Percentiles rank a stretch among this genome's conserved stretches.
These are phyloP conservation scores for Zymoseptoria pseudotritici DNA, from an alignment of 2,329 filamentous ascomycete genomes.

Conservation along the genomic window DNA sequence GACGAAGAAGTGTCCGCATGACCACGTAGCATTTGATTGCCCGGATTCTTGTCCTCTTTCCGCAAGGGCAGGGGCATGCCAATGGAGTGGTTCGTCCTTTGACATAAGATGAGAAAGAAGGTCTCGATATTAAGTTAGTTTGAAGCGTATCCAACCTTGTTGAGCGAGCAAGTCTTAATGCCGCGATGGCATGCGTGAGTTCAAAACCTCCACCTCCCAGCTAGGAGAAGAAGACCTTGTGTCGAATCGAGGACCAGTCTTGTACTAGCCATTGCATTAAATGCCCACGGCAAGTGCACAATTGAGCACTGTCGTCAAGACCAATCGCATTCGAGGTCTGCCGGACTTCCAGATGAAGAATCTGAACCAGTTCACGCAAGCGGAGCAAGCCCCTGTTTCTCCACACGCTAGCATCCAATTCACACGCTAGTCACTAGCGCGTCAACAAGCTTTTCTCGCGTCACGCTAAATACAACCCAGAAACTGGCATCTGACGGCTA, in stretches of 20 bases:
- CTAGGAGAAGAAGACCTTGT: no score
- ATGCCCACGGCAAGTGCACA: no score
- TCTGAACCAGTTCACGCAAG: not conserved
- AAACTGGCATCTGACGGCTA: not conserved
- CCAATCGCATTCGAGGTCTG: not conserved
- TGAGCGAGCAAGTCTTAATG: no score
- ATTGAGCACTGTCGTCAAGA: no score
- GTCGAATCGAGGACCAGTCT: no score
- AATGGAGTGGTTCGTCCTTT: not conserved
- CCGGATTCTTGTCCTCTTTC: not conserved
- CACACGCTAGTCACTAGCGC: not conserved
- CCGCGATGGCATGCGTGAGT: no score
- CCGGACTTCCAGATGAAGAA: not conserved
- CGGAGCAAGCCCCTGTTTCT: not conserved
- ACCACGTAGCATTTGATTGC: not conserved
- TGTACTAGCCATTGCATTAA: no score
- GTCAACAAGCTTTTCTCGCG: not conserved
- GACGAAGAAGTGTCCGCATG: not conserved
- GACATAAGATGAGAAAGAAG: no score
- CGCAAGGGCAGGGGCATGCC: not conserved
- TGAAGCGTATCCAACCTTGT: no score
- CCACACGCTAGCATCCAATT: not conserved
- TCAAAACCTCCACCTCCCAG: no score
- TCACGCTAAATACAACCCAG: not conserved
- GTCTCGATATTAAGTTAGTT: no score